Base-by-base conservation (phyloP, 2,329 filamentous ascomycete genomes). In the Talaromyces piceae region DNA sequence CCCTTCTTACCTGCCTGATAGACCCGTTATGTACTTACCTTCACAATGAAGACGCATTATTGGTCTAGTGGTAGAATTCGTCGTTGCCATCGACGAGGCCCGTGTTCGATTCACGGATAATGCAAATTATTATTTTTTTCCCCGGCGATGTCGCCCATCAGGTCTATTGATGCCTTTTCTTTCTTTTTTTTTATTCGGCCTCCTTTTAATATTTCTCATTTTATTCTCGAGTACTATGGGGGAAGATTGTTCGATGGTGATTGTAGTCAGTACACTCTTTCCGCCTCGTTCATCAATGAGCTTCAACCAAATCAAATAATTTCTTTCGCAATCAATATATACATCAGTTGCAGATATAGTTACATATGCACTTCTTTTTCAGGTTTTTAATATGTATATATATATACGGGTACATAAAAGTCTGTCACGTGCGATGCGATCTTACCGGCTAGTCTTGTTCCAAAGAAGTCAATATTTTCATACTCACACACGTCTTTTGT, bases 81-180 rank as follows among this genome's bases (percentile, higher is more conserved):
- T 69, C 67, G 67, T 69, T 69, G 67, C 67, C 67, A 70, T 71
- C 68, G 68, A 71, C 62, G 68, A 70, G 68, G 67, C 67, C 67
- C 68, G 68, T 68, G 68, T 71, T 71, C 68, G 68, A 71, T 71
- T 71, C 68, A 68, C 68, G 68, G 68, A 70, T 68, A 67, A 70
- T 70, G 68, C 68, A 70, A 13, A 20, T 6, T 18, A 11, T n/a
- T 16, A 26, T 39, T 27, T 56, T 59, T 45, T 53, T 44, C n/a
- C n/a, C n/a, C n/a, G n/a, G n/a, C n/a, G n/a, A n/a, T n/a, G n/a
- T n/a, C n/a, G n/a, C n/a, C n/a, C n/a, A n/a, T n/a, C n/a, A n/a
- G n/a, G n/a, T n/a, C n/a, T n/a, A n/a, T n/a, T n/a, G n/a, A n/a
- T n/a, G n/a, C n/a, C n/a, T n/a, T 33, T 3, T 28, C 8, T 47